A percentile compares a stretch with the other conserved stretches of the same genome.
phyloP scores from a whole-genome alignment of 2,329 filamentous ascomycete genomes.

The Knufia petricola region DNA sequence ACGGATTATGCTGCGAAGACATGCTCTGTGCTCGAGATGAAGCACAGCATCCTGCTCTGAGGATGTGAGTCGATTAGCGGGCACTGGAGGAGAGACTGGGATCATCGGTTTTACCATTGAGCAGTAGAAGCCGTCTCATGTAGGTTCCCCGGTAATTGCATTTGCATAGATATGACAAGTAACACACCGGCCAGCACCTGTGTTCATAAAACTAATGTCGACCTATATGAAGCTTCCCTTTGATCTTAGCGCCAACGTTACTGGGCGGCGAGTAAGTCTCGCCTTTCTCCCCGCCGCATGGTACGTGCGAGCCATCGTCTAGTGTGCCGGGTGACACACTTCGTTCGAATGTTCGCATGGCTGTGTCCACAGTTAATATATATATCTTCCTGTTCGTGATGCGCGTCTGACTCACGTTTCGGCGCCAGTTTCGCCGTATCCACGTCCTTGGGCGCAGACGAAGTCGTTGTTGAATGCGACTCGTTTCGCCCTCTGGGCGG shows the following conservation, averaged over 20 bases:
- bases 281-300: conserved; percentile 19
- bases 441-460: neutral
- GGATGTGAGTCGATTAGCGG: too few species aligned
- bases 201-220: conserved; percentile 10
- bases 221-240: conserved; percentile 17
- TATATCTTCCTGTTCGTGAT: neutral
- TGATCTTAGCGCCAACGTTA: conserved; percentile 16
- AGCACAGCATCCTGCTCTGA: too few species aligned
- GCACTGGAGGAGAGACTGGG: too few species aligned
- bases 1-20: too few species aligned
- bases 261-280: conserved; percentile 16
- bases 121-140: too few species aligned
- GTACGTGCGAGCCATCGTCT: conserved; percentile 19
- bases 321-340: conserved; percentile 20
- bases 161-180: too few species aligned
- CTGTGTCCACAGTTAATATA: neutral
- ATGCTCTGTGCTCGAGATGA: too few species aligned
- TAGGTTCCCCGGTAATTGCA: too few species aligned
- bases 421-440: neutral
- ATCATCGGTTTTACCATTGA: too few species aligned
- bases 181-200: too few species aligned
- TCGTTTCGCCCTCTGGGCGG: neutral
- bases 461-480: neutral
- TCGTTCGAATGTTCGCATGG: conserved; percentile 11
- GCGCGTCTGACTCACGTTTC: neutral